Evolutionary conservation across 306 rosid genomes (phyloP), one percentile per base, ranked within the genome.

Genomic region (Albizia julibrissin): DNA sequence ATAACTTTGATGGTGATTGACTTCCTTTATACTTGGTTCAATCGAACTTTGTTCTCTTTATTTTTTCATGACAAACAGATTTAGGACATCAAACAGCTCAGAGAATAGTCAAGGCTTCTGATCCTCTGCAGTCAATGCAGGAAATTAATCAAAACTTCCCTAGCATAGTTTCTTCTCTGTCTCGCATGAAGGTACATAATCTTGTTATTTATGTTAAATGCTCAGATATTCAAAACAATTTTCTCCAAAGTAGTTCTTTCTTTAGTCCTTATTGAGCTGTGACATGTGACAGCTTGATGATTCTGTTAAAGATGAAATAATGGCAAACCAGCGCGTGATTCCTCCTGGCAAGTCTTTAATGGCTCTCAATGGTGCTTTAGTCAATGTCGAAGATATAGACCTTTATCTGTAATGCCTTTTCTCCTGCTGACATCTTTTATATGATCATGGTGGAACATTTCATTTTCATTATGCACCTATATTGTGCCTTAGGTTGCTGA

Each of bases 281-380:
- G 79, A 62, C 83, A 78, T 76, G 78, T 84, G 84, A 81, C 92
- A 95, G 99, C 93, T 95, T 82, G 90, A 91, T 85, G 97, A 93
- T 77, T 92, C 98, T 67, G 90, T 95, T 80, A 91, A 87, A 83
- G 99, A 93, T 73, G 99, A 95, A 88, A 95, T 95, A 79, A 85
- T 78, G 74, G 95, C 94, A 77, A 95, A 95, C 88, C 99, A 95
- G 89, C 92, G 91, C 84, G 92, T 95, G 99, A 86, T 95, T 84
- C 99, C 98, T 74, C 97, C 99, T 86, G 99, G 99, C 88, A 95
- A 95, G 92, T 95, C 98, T 79, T 91, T 95, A 87, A 93, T 95
- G 96, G 99, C 98, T 81, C 73, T 95, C 87, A 95, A 95, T 78
- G 98, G 99, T 79, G 99, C 97, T 89, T 87, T 95, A 87, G 74